Evolutionary conservation across 495 filamentous ascomycete species (phyloP).

Genomic region (Lepidopterella palustris): DNA sequence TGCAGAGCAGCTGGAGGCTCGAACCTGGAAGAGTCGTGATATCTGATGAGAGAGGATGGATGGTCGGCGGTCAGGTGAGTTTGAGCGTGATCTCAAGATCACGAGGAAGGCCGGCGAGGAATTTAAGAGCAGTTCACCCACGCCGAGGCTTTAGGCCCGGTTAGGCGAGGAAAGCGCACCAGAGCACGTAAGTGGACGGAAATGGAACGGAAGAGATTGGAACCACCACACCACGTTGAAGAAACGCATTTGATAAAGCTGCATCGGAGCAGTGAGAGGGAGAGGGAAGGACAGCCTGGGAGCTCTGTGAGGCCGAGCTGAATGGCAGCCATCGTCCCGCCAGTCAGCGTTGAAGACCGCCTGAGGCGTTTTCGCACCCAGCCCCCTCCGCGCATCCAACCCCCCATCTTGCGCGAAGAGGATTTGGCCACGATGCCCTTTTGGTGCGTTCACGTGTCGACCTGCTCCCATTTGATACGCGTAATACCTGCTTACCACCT

Average conservation of each 20-base stretch:
- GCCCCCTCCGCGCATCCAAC: too few species aligned
- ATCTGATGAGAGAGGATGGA: neutral
- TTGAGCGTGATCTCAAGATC: neutral
- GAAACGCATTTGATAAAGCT: too few species aligned
- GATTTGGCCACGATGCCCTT: neutral
- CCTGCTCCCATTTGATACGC: neutral
- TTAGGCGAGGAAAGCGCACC: neutral
- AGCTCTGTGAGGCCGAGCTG: too few species aligned
- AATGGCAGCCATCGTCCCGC: neutral
- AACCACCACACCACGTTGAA: too few species aligned
- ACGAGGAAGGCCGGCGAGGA: neutral
- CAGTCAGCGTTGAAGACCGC: neutral
- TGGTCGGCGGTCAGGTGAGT: constrained; percentile 4
- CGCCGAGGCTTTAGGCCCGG: too few species aligned
- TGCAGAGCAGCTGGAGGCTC: neutral
- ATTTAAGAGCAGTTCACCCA: too few species aligned
- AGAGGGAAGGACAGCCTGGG: too few species aligned
- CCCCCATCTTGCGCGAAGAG: neutral
- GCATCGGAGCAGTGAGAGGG: too few species aligned
- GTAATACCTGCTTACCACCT: neutral
- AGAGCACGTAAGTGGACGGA: neutral
- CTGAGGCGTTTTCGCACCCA: neutral
- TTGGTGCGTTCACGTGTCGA: neutral
- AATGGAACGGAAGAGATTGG: neutral
- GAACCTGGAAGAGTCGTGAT: neutral